Evolutionary conservation across 495 filamentous ascomycete genomes (phyloP).

Genomic region (Copromyces sp.): DNA sequence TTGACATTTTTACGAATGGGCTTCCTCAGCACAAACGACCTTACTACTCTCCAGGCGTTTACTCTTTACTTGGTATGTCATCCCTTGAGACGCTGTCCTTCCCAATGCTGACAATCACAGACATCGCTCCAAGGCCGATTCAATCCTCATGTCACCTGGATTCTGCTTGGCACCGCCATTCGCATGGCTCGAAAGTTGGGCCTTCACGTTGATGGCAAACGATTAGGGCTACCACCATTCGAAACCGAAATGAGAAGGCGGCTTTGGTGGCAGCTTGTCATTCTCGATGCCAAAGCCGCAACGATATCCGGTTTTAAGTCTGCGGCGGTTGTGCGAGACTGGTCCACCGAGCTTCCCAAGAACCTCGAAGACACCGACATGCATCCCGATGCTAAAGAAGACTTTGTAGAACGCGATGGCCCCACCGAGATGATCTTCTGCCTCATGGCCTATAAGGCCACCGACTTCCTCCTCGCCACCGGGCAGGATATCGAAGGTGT

Average conservation of each 20-base stretch:
- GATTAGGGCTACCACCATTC: conserved; percentile 52
- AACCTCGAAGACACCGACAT: conserved; percentile 52
- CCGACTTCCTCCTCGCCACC: conserved; percentile 36
- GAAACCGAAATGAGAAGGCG: conserved; percentile 61
- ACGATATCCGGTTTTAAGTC: conserved; percentile 57
- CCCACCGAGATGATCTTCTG: conserved; percentile 62
- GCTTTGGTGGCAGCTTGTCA: conserved; percentile 65
- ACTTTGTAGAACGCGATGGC: conserved; percentile 41
- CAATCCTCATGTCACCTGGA: conserved; percentile 42
- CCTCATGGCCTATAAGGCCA: conserved; percentile 43
- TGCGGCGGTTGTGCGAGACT: conserved; percentile 35
- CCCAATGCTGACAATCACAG: conserved; percentile 19
- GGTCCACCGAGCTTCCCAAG: conserved; percentile 40
- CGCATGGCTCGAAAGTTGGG: conserved; percentile 66
- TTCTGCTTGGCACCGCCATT: conserved; percentile 46
- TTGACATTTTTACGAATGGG: conserved; percentile 37
- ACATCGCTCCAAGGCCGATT: conserved; percentile 40
- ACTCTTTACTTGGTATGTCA: conserved; percentile 41
- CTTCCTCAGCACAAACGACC: conserved; percentile 42
- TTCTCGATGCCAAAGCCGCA: conserved; percentile 48
- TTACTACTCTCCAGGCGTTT: conserved; percentile 44
- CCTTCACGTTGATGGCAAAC: conserved; percentile 58
- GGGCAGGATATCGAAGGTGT: conserved; percentile 30
- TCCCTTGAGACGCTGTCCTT: not conserved
- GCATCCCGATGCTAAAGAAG: conserved; percentile 45